Conservation (phyloP, 1,139 yeast genomes). For the Waltiozyma sp. region DNA sequence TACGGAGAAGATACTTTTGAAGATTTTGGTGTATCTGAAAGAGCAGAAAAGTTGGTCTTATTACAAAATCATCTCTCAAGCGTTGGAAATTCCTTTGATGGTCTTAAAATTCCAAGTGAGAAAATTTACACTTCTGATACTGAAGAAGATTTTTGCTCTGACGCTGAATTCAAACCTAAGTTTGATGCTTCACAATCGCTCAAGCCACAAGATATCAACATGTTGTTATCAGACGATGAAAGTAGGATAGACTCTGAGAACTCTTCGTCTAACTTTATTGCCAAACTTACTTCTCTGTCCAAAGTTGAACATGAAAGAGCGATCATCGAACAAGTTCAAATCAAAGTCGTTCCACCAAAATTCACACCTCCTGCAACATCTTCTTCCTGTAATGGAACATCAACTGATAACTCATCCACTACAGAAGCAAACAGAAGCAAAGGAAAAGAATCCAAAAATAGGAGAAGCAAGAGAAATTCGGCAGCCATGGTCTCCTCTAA, state of each 20-base stretch:
- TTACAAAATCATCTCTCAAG: neutral
- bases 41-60: neutral
- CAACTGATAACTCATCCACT: conserved; percentile 1
- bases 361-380: conserved; percentile 1
- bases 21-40: neutral
- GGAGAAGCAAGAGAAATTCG: neutral
- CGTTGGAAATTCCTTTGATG: neutral
- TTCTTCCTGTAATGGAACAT: neutral
- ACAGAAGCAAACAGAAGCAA: neutral
- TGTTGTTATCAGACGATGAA: neutral
- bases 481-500: neutral
- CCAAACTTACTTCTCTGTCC: neutral
- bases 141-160: neutral
- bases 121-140: neutral
- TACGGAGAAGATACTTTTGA: neutral
- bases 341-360: neutral
- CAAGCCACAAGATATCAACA: no score
- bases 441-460: neutral
- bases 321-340: neutral
- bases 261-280: no score
- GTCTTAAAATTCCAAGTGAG: neutral
- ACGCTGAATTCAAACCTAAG: neutral
- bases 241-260: neutral
- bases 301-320: neutral
- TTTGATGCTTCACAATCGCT: neutral